Evolutionary conservation across 208 protist genomes (phyloP).

Genomic region (Chromosphaera perkinsii): DNA sequence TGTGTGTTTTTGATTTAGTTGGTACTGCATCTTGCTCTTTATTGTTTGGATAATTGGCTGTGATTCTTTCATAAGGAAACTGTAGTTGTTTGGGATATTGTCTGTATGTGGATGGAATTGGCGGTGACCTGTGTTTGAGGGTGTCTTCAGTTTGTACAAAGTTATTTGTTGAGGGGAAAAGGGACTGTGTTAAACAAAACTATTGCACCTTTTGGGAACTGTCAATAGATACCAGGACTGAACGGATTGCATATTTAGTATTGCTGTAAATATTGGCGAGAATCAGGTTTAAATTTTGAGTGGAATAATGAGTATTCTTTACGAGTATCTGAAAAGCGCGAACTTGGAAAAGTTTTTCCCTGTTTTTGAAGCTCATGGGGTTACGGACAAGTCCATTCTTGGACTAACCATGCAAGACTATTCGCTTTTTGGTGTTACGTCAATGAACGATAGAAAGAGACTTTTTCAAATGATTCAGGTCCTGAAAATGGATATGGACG

Average conservation of each 20-base stretch:
- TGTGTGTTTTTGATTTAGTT: neutral
- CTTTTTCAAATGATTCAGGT: conserved; percentile 24
- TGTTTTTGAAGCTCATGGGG: neutral
- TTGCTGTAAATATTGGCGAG: neutral
- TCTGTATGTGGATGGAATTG: too few species aligned
- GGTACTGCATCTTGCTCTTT: neutral
- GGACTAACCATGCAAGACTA: conserved; percentile 24
- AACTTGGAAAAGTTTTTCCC: neutral
- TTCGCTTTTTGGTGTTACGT: neutral
- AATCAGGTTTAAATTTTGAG: neutral
- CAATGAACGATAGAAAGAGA: conserved; percentile 10
- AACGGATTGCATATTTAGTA: neutral
- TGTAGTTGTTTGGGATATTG: neutral
- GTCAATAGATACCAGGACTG: neutral
- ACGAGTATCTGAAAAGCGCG: too few species aligned
- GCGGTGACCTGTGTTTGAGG: neutral
- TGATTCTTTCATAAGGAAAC: neutral
- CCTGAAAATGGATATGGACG: neutral
- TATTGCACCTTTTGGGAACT: neutral
- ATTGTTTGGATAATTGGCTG: neutral
- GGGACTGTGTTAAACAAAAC: neutral
- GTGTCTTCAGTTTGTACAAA: neutral
- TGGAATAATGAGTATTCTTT: too few species aligned
- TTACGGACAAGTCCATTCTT: neutral
- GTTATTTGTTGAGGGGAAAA: neutral